phyloP scores from a whole-genome alignment of 2,329 filamentous ascomycete genomes.

The Microcyclospora tardicrescens region DNA sequence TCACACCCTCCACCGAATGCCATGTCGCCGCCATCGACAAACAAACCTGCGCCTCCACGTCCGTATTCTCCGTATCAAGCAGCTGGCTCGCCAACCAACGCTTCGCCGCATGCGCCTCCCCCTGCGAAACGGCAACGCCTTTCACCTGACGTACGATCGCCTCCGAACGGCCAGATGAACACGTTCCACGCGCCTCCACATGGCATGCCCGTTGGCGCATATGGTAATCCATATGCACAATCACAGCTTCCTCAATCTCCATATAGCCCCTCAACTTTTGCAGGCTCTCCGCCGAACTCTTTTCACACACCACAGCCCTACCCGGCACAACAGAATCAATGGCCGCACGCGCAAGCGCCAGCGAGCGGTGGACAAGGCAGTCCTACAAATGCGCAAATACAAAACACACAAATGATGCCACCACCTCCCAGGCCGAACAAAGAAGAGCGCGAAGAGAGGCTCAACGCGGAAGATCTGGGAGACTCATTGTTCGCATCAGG shows the following conservation, averaged over 20 bases:
- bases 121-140: slow-evolving; percentile 61
- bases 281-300: slow-evolving; percentile 14
- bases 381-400: slow-evolving; percentile 3
- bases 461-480: slow-evolving; percentile 58
- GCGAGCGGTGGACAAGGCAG: slow-evolving; percentile 3
- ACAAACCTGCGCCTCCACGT: slow-evolving; percentile 8
- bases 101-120: slow-evolving; percentile 41
- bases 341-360: slow-evolving; percentile 7
- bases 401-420: slow-evolving; percentile 35
- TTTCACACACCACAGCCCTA: slow-evolving; percentile 23
- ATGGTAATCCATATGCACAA: slow-evolving; percentile 27
- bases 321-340: slow-evolving; percentile 10
- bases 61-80: slow-evolving; percentile 33
- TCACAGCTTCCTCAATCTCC: slow-evolving; percentile 19
- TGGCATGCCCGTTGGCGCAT: slow-evolving; percentile 25
- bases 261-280: slow-evolving; percentile 15
- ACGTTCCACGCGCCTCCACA: slow-evolving; percentile 26
- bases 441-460: slow-evolving; percentile 45
- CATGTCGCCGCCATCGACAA: slow-evolving; percentile 20
- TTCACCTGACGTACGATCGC: slow-evolving; percentile 54
- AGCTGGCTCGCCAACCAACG: slow-evolving; percentile 21
- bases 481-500: slow-evolving; percentile 76
- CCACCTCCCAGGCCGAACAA: slow-evolving; percentile 47
- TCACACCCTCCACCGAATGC: slow-evolving; percentile 1
- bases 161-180: slow-evolving; percentile 36